Base-by-base conservation (phyloP, 1,139 yeast genomes). In the Schizosaccharomyces versatilis region DNA sequence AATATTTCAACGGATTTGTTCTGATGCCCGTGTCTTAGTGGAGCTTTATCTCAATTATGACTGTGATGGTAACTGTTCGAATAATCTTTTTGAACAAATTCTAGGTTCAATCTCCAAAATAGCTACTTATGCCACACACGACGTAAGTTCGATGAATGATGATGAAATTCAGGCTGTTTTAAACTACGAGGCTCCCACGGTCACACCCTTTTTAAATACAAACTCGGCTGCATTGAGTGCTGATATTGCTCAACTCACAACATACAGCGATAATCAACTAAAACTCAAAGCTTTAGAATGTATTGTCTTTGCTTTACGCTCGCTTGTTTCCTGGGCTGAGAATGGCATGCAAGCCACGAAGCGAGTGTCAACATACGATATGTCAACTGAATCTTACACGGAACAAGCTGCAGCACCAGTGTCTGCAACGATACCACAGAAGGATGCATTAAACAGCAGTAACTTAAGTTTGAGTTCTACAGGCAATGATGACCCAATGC, bases 21-120 rank as follows among this genome's bases (percentile, higher is more conserved):
- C 79, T 60, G 95, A 90, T 66, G 94, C 97, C 42, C 74, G 95
- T 60, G 82, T 94, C 41, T 72, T 93, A 58, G 85, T 93, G 58
- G 99, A 93, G 68, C 78, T 90, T 59, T 93, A 88, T 65, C 74
- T 93, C 63, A 93, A 93, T 67, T 93, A 90, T 67, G 99, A 93
- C 67, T 93, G 99, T 70, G 95, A 86, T 65, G 63, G 68, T 10
- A 71, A 77, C 6, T 77, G 81, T 74, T 76, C 81, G 74, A 84
- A 94, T 53, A 90, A 90, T 65, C 74, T 88, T 54, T 85, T 90
- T 66, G 98, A 93, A 67, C 74, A 58, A 32, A 49, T 57, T 15
- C 52, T 57, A 36, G 52, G 52, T 51, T 54, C 54, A 36, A 48
- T 57, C 14, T 56, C 59, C 14, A 55, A 47, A 52, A 51, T 55